A percentile compares a stretch with the other conserved stretches of the same genome.
Evolutionary conservation across 371 early-diverging fungal species (phyloP).

Genomic region (Haplosporangium sp.): DNA sequence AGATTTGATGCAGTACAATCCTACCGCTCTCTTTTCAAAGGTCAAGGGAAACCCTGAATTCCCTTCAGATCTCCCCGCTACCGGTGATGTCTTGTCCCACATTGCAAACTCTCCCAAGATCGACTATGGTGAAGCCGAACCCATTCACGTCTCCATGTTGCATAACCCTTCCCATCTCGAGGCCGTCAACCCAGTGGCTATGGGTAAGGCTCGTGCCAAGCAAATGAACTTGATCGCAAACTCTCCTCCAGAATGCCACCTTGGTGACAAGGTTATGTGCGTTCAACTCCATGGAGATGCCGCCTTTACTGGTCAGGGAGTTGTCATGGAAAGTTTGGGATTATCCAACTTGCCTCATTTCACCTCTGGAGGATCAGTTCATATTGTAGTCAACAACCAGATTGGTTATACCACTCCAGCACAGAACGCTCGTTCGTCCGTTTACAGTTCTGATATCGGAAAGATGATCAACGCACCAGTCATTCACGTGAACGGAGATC

Average conservation of each 20-base stretch:
- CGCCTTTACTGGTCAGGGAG: slow-evolving; percentile 90
- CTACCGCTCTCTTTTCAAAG: slow-evolving; percentile 90
- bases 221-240: slow-evolving; percentile 86
- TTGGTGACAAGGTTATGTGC: slow-evolving; percentile 92
- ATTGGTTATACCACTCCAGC: slow-evolving; percentile 97
- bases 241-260: slow-evolving; percentile 73
- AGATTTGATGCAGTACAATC: slow-evolving; percentile 83
- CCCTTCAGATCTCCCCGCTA: slow-evolving; percentile 78
- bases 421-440: slow-evolving; percentile 89
- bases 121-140: slow-evolving; percentile 69
- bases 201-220: slow-evolving; percentile 94
- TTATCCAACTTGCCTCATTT: slow-evolving; percentile 94
- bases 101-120: slow-evolving; percentile 80
- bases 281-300: slow-evolving; percentile 97
- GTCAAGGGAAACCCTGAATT: slow-evolving; percentile 92
- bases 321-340: slow-evolving; percentile 95
- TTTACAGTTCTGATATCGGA: slow-evolving; percentile 93
- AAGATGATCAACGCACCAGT: slow-evolving; percentile 96
- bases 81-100: slow-evolving; percentile 95
- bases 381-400: slow-evolving; percentile 98
- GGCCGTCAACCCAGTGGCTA: slow-evolving; percentile 95
- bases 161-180: slow-evolving; percentile 97
- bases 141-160: slow-evolving; percentile 84
- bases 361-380: slow-evolving; percentile 93
- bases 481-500: slow-evolving; percentile 97